phyloP scores from a whole-genome alignment of 1,284 basidiomycete genomes.

The Meripilus lineatus region DNA sequence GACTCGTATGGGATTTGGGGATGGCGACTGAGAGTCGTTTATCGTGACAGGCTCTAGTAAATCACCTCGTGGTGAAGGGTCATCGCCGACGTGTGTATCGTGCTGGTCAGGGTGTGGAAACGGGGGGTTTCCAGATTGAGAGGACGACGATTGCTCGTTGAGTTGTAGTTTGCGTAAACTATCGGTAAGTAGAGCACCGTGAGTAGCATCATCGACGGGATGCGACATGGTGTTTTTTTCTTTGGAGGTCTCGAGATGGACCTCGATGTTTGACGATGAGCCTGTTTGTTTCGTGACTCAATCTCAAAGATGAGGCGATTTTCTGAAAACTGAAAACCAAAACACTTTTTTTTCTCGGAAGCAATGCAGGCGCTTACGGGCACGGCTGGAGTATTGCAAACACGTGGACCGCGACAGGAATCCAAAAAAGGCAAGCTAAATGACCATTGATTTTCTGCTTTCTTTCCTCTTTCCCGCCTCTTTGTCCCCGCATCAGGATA shows the following conservation, averaged over 20 bases:
- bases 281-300: not conserved
- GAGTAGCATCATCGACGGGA: slow-evolving; percentile 15
- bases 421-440: slow-evolving; percentile 7
- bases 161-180: slow-evolving; percentile 27
- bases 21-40: slow-evolving; percentile 5
- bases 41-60: slow-evolving; percentile 9
- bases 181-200: slow-evolving; percentile 23
- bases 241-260: too few relatives aligned
- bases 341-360: too few relatives aligned
- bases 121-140: slow-evolving; percentile 8
- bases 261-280: not conserved
- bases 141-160: slow-evolving; percentile 10
- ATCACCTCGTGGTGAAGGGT: slow-evolving; percentile 13
- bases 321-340: not conserved
- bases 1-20: slow-evolving; percentile 14
- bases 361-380: not conserved
- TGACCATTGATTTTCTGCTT: not conserved
- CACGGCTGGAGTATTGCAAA: slow-evolving; percentile 1
- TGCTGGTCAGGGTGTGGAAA: slow-evolving; percentile 4
- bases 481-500: slow-evolving; percentile 5
- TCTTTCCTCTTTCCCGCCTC: slow-evolving; percentile 1
- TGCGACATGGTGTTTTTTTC: slow-evolving; percentile 22
- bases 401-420: not conserved
- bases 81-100: slow-evolving; percentile 15
- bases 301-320: not conserved